Evolutionary conservation across 1,284 basidiomycete genomes (phyloP).

Genomic region (Xerocomus minutiporus): DNA sequence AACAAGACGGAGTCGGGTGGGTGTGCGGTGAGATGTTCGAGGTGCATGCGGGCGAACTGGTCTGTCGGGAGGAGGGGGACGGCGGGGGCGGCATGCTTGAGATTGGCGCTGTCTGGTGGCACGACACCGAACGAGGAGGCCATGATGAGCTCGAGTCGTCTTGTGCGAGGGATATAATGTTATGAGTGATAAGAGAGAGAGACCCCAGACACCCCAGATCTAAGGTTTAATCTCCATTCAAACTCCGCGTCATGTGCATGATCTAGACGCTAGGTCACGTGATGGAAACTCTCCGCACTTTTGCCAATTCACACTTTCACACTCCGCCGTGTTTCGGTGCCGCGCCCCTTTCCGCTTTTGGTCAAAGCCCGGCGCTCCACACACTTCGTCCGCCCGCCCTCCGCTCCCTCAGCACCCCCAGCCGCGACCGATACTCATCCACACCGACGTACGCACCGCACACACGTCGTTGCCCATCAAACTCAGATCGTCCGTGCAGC

Average conservation of each 20-base stretch:
- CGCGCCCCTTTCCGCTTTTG: conserved; percentile 9
- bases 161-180: background rate
- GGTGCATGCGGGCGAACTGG: conserved; percentile 59
- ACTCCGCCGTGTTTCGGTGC: conserved; percentile 19
- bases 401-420: conserved; percentile 62
- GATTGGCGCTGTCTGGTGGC: conserved; percentile 35
- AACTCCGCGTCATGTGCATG: conserved; percentile 21
- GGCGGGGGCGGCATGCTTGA: conserved; percentile 24
- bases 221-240: conserved; percentile 20
- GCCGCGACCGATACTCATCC: conserved; percentile 84
- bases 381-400: conserved; percentile 11
- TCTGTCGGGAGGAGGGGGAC: conserved; percentile 44
- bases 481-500: conserved; percentile 87
- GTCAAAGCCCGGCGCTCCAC: conserved; percentile 25
- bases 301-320: conserved; percentile 23
- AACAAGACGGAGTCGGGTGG: conserved; percentile 76
- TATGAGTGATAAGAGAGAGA: conserved; percentile 1
- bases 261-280: conserved; percentile 23
- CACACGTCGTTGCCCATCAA: conserved; percentile 84
- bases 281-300: conserved; percentile 12
- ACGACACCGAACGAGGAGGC: conserved; percentile 31
- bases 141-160: conserved; percentile 9
- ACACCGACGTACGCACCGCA: conserved; percentile 92
- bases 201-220: conserved; percentile 20
- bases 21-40: conserved; percentile 59